Percentiles rank a stretch among this genome's conserved stretches.
Evolutionary conservation across 169 alveolate genomes (phyloP).

Genomic region (Eimeria tenella): DNA sequence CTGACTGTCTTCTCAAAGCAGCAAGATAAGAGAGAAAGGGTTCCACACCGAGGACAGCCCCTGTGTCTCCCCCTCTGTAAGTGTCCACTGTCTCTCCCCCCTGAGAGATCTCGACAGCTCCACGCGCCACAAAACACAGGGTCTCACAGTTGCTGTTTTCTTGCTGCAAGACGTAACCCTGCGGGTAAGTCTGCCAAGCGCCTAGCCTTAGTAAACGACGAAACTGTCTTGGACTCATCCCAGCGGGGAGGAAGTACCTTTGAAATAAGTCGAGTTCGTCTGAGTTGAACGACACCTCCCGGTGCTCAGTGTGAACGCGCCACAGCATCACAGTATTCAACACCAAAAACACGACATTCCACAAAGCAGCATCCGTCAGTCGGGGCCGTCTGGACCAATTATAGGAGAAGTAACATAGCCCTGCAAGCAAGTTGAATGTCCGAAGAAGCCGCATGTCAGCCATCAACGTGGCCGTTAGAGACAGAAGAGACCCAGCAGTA

Average conservation of each 20-base stretch:
- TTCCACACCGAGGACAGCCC: conserved; percentile 72
- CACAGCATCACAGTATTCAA: conserved; percentile 70
- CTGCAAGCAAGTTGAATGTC: conserved; percentile 71
- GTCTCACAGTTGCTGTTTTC: conserved; percentile 27
- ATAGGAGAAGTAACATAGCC: conserved; percentile 70
- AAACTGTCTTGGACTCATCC: conserved; percentile 74
- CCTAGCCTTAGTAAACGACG: conserved; percentile 65
- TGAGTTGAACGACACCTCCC: conserved; percentile 72
- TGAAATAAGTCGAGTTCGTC: conserved; percentile 74
- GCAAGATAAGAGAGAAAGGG: conserved; percentile 73
- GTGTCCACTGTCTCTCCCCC: conserved; percentile 70
- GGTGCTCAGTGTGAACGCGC: conserved; percentile 77
- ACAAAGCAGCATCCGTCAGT: conserved; percentile 71
- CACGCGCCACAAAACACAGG: conserved; percentile 66
- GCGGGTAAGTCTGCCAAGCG: conserved; percentile 67
- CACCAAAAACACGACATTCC: conserved; percentile 74
- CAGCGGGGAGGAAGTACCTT: conserved; percentile 76
- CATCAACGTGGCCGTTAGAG: conserved; percentile 77
- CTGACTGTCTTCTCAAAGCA: conserved; percentile 59
- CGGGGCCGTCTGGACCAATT: conserved; percentile 73
- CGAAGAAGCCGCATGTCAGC: conserved; percentile 78
- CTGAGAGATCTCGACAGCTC: conserved; percentile 69
- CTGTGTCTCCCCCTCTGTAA: conserved; percentile 65
- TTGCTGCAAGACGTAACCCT: conserved; percentile 48
- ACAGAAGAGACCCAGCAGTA: conserved; percentile 72